Conservation (phyloP, 495 filamentous ascomycete genomes). For the Astrothelium macrocarpum region DNA sequence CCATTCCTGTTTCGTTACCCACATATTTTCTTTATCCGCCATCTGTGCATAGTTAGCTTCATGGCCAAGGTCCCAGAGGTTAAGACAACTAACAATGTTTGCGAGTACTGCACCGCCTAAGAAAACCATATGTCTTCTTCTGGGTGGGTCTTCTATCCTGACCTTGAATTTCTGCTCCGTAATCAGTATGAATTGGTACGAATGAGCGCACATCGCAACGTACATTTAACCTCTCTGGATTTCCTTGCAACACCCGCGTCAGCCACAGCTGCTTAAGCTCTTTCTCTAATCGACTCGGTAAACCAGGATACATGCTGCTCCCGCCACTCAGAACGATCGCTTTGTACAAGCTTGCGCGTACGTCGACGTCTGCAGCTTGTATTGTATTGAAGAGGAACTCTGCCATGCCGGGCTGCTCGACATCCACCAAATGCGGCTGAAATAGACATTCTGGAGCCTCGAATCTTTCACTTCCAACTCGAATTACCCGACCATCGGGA, state of each 20-base stretch:
- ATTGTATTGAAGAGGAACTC: conserved; percentile 99
- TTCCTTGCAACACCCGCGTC: conserved; percentile 75
- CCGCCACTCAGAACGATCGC: conserved; percentile 94
- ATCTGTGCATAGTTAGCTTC: conserved; percentile 47
- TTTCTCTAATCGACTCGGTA: conserved; percentile 92
- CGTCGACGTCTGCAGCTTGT: conserved; percentile 88
- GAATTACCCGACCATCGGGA: conserved; percentile 90
- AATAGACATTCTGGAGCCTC: conserved; percentile 98
- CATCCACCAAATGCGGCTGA: conserved; percentile 96
- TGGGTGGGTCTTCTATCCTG: conserved; percentile 92
- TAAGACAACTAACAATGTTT: conserved; percentile 59
- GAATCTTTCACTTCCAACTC: conserved; percentile 92
- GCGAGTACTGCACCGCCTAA: conserved; percentile 92
- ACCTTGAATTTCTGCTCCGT: conserved; percentile 86
- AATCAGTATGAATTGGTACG: not conserved
- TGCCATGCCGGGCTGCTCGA: conserved; percentile 92
- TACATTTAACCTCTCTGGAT: conserved; percentile 82
- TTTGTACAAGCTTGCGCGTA: conserved; percentile 86
- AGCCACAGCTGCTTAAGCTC: conserved; percentile 98
- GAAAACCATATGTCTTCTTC: conserved; percentile 98
- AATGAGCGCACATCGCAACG: conserved; percentile 20
- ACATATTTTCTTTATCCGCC: conserved; percentile 97
- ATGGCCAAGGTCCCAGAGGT: not conserved
- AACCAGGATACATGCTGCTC: conserved; percentile 95
- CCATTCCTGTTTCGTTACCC: conserved; percentile 96